These are phyloP conservation scores for Cutaneotrichosporon cavernicola DNA, from an alignment of 1,284 basidiomycete genomes.

Conservation along the genomic window DNA sequence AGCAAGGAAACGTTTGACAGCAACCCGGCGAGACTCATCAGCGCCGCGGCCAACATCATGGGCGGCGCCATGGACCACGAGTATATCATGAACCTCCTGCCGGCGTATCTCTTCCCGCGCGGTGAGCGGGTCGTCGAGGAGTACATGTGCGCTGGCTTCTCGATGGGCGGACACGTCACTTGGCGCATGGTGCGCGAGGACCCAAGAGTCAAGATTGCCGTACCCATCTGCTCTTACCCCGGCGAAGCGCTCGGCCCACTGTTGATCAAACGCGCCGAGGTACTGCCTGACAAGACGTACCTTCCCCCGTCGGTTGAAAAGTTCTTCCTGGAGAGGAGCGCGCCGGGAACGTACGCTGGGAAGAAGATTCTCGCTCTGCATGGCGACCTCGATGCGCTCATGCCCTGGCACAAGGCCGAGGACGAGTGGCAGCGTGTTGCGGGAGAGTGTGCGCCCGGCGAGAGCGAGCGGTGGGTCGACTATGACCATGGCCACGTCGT, in stretches of 20 bases:
- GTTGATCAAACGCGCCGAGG: conserved; percentile 49
- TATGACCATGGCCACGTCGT: conserved; percentile 48
- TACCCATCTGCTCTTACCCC: conserved; percentile 21
- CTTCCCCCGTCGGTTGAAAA: not conserved
- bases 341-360: conserved; percentile 56
- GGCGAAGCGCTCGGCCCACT: conserved; percentile 30
- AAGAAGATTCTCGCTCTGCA: conserved; percentile 70
- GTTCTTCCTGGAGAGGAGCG: not conserved
- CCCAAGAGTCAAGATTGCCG: conserved; percentile 15
- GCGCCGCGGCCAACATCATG: conserved; percentile 1
- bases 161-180: conserved; percentile 52
- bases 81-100: conserved; percentile 76
- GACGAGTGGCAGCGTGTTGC: conserved; percentile 23
- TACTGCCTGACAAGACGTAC: not conserved
- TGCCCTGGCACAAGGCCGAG: conserved; percentile 36
- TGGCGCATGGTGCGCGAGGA: conserved; percentile 38
- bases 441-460: conserved; percentile 53
- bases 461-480: conserved; percentile 43
- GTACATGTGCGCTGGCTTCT: conserved; percentile 62
- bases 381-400: conserved; percentile 52
- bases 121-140: conserved; percentile 64
- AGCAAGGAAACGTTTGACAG: conserved; percentile 62
- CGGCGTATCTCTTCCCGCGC: conserved; percentile 71
- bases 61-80: conserved; percentile 61
- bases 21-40: conserved; percentile 61